Percentiles rank a stretch among this genome's conserved stretches.
Evolutionary conservation across 257 asterid genomes (phyloP).

Genomic region (Ballota nigra): DNA sequence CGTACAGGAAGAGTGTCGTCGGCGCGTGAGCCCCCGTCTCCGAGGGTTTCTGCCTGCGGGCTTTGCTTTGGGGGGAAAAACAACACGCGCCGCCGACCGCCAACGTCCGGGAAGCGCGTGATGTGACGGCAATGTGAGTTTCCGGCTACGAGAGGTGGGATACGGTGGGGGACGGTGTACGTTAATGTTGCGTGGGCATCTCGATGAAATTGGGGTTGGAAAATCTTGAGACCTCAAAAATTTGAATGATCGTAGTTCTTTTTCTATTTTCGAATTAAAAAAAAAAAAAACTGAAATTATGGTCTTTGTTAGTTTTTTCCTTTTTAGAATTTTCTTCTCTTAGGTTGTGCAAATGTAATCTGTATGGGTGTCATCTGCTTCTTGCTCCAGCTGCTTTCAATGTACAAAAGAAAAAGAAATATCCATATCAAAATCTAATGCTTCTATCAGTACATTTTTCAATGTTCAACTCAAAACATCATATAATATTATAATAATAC

Average conservation of each 20-base stretch:
- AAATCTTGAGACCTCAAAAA: conserved; percentile 20
- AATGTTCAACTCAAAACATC: no score
- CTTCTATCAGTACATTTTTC: background rate
- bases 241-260: conserved; percentile 1
- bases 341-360: conserved; percentile 10
- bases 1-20: conserved; percentile 42
- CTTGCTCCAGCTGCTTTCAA: background rate
- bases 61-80: conserved; percentile 31
- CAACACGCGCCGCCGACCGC: conserved; percentile 47
- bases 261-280: background rate
- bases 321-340: background rate
- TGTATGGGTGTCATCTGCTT: background rate
- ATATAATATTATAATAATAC: no score
- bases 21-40: conserved; percentile 53
- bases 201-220: conserved; percentile 28
- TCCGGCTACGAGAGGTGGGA: background rate
- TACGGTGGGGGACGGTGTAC: conserved; percentile 19
- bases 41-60: conserved; percentile 50
- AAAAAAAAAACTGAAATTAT: conserved; percentile 3
- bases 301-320: background rate
- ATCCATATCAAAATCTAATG: background rate
- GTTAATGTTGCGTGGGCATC: conserved; percentile 13
- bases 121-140: conserved; percentile 18
- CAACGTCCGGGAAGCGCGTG: conserved; percentile 42
- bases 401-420: conserved; percentile 3